These are phyloP conservation scores for Hypseocharis bilobata DNA, from an alignment of 441 rosid species.

Conservation along the genomic window DNA sequence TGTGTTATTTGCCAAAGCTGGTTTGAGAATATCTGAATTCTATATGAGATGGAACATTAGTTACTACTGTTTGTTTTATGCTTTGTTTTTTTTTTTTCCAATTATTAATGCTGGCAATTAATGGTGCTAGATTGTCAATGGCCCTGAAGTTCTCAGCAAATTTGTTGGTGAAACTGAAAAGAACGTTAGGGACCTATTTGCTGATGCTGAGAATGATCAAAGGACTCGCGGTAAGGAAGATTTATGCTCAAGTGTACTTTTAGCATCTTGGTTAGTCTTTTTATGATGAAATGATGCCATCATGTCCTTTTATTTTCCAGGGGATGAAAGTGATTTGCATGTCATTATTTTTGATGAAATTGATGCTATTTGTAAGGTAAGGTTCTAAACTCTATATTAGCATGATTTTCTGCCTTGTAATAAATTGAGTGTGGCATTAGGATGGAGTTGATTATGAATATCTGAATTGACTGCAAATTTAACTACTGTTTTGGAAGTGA, in stretches of 20 bases:
- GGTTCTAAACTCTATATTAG: slow-evolving; percentile 17
- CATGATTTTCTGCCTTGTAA: background rate
- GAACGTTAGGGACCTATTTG: slow-evolving; percentile 86
- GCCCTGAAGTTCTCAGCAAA: slow-evolving; percentile 97
- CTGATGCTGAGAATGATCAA: slow-evolving; percentile 96
- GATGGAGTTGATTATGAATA: background rate
- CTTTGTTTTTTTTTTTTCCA: background rate
- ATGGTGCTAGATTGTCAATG: slow-evolving; percentile 65
- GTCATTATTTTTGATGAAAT: slow-evolving; percentile 94
- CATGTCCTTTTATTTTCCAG: slow-evolving; percentile 35
- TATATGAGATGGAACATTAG: slow-evolving; percentile 8
- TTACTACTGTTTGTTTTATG: background rate
- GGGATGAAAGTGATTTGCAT: slow-evolving; percentile 92
- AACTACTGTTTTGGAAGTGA: background rate
- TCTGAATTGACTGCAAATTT: background rate
- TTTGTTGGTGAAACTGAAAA: slow-evolving; percentile 98
- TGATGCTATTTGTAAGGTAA: slow-evolving; percentile 99
- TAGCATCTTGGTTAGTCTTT: background rate
- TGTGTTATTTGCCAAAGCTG: background rate
- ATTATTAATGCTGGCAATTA: slow-evolving; percentile 4
- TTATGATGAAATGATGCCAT: slow-evolving; percentile 11
- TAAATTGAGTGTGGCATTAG: background rate
- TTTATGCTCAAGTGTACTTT: slow-evolving; percentile 3
- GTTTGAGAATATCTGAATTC: background rate
- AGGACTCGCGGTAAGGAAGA: slow-evolving; percentile 51